phyloP scores from a whole-genome alignment of 2,329 filamentous ascomycete species.

The Penicillium sp. region DNA sequence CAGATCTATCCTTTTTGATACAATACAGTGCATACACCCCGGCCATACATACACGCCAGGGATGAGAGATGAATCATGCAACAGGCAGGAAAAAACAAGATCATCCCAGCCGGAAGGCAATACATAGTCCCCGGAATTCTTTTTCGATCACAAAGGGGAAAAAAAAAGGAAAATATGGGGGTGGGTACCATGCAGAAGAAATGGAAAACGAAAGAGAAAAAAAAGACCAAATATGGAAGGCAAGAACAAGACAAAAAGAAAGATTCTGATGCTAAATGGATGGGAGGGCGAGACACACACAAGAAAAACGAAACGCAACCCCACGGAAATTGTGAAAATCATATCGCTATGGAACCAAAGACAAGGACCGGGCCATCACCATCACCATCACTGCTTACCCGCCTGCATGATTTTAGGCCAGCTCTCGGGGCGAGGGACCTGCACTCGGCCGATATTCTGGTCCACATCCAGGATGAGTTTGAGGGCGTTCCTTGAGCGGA shows the following conservation, averaged over 20 bases:
- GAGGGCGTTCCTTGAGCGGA: slow-evolving; percentile 83
- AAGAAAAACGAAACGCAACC: slow-evolving; percentile 13
- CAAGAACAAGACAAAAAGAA: background rate
- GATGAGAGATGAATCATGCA: slow-evolving; percentile 19
- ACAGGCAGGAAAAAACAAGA: background rate
- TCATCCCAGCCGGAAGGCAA: background rate
- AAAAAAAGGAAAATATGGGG: slow-evolving; percentile 14
- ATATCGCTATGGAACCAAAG: slow-evolving; percentile 38
- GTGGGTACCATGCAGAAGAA: background rate
- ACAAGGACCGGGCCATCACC: slow-evolving; percentile 4
- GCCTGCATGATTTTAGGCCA: slow-evolving; percentile 47
- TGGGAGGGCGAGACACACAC: slow-evolving; percentile 25
- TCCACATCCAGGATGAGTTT: slow-evolving; percentile 96
- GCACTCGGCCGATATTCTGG: slow-evolving; percentile 83
- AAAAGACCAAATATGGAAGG: background rate
- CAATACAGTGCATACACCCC: slow-evolving; percentile 26
- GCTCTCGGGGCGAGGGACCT: slow-evolving; percentile 56
- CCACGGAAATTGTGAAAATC: slow-evolving; percentile 17
- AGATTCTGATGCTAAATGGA: slow-evolving; percentile 33
- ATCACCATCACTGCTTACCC: slow-evolving; percentile 36
- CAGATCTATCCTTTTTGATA: slow-evolving; percentile 36
- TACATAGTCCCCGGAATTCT: background rate
- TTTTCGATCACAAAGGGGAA: background rate
- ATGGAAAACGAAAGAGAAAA: background rate
- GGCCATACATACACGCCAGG: slow-evolving; percentile 10